These are phyloP conservation scores for Calonectria crousiana DNA, from an alignment of 2,329 filamentous ascomycete species.

Conservation along the genomic window DNA sequence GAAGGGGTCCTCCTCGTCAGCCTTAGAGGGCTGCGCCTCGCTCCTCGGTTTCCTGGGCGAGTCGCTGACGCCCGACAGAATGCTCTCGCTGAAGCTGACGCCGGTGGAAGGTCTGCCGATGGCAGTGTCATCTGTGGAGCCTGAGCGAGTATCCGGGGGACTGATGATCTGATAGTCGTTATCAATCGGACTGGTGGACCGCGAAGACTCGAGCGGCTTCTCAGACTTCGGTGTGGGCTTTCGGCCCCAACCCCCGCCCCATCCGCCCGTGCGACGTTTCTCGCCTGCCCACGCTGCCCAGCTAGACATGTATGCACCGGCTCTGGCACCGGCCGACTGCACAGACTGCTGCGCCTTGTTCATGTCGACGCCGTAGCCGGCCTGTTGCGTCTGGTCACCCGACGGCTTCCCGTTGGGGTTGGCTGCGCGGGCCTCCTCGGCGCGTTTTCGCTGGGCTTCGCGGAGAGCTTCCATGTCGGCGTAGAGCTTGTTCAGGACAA, in stretches of 20 bases:
- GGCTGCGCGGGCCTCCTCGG: constrained; percentile 52
- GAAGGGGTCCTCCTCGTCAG: constrained; percentile 23
- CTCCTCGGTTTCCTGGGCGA: constrained; percentile 37
- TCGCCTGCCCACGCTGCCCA: constrained; percentile 81
- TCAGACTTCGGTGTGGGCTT: constrained; percentile 48
- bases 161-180: constrained; percentile 53
- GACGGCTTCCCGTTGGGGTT: constrained; percentile 27
- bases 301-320: constrained; percentile 74
- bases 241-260: constrained; percentile 56
- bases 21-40: constrained; percentile 29
- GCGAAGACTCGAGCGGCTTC: constrained; percentile 49
- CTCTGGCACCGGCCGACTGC: constrained; percentile 65
- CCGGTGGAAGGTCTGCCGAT: constrained; percentile 51
- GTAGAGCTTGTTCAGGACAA: constrained; percentile 89
- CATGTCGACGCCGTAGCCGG: constrained; percentile 41
- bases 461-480: constrained; percentile 82
- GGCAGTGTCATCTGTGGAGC: constrained; percentile 45
- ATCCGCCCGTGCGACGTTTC: constrained; percentile 73
- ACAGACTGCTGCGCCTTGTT: constrained; percentile 60
- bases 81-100: constrained; percentile 59
- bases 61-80: constrained; percentile 55
- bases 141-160: constrained; percentile 43
- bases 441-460: constrained; percentile 58
- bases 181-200: constrained; percentile 53
- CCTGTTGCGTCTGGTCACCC: constrained; percentile 28